Base-by-base conservation (phyloP, 1,284 basidiomycete genomes). In the Ceratobasidium sp. region DNA sequence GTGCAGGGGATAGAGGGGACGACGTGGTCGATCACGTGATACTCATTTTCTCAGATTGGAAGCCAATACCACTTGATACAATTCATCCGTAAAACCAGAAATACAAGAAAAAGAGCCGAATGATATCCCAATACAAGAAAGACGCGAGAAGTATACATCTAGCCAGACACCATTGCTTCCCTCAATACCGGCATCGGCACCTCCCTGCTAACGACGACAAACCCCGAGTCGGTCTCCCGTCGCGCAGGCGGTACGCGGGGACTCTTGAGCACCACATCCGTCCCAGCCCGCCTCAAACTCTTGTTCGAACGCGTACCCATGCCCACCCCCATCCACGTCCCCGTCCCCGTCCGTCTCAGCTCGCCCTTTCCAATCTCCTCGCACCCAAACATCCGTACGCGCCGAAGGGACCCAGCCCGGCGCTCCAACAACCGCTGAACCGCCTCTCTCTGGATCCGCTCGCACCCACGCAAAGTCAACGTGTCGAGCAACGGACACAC, bases 11-110 rank as follows among this genome's bases (percentile, higher is more conserved):
- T 50, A 15, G 15, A 38, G 25, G 27, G 52, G 22, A 38, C 50
- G 52, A 67, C 64, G 64, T 67, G 64, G 60, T 67, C 52, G 64
- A 53, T 29, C 40, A 53, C 57, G 57, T 60, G 57, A 40, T 47
- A 8, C 17, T 17, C 38, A 40, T 40, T 40, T 40, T 17, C 38
- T 8, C 10, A 8, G 17, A 40, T 40, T 40, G 38, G 8, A 40
- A 40, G 8, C 17, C 38, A 17, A 40, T 40, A 40, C 38, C 8
- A 17, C 8, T 40, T 8, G 17, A 8, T 17, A 40, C 38, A 40
- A 40, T 40, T 17, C 8, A 40, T 40, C 17, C 38, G 38, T 40
- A 10, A 47, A 15, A 8, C 45, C 45, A 47, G 22, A 47, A 47
- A 47, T 47, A 47, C 45, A 47, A 47, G 20, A 47, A 47, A 47